Evolutionary conservation across 345 rosid genomes (phyloP).

Genomic region (Abelmoschus esculentus): DNA sequence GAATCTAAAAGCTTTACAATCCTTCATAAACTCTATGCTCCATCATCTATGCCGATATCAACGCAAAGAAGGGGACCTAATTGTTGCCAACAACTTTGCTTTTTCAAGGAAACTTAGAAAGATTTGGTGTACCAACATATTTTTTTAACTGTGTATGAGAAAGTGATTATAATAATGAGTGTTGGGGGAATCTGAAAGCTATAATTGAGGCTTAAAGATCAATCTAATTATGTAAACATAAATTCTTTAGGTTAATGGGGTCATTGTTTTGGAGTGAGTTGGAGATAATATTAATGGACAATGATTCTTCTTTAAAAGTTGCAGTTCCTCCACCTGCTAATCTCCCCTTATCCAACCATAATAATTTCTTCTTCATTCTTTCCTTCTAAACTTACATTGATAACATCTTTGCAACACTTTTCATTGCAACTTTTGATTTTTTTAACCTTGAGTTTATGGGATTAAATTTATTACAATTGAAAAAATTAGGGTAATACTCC

Average conservation of each 20-base stretch:
- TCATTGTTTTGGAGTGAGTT: not conserved
- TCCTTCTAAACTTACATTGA: too few relatives aligned
- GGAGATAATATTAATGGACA: not conserved
- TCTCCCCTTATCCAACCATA: slow-evolving; percentile 1
- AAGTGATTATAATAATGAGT: not conserved
- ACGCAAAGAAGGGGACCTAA: not conserved
- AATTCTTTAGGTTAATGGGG: not conserved
- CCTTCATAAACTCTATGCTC: not conserved
- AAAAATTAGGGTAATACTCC: too few relatives aligned
- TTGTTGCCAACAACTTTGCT: not conserved
- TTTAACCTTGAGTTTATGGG: too few relatives aligned
- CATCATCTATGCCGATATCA: not conserved
- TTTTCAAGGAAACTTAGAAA: not conserved
- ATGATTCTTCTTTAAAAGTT: not conserved
- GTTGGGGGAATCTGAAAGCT: not conserved
- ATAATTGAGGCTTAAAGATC: not conserved
- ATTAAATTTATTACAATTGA: too few relatives aligned
- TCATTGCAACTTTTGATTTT: too few relatives aligned
- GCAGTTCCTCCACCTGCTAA: not conserved
- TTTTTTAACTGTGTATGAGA: slow-evolving; percentile 1
- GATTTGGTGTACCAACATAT: not conserved
- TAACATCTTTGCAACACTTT: too few relatives aligned
- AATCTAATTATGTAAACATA: not conserved
- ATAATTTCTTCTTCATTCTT: too few relatives aligned
- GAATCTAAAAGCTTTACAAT: not conserved